Conservation (phyloP, 441 rosid species). For the Syzygium malaccense region DNA sequence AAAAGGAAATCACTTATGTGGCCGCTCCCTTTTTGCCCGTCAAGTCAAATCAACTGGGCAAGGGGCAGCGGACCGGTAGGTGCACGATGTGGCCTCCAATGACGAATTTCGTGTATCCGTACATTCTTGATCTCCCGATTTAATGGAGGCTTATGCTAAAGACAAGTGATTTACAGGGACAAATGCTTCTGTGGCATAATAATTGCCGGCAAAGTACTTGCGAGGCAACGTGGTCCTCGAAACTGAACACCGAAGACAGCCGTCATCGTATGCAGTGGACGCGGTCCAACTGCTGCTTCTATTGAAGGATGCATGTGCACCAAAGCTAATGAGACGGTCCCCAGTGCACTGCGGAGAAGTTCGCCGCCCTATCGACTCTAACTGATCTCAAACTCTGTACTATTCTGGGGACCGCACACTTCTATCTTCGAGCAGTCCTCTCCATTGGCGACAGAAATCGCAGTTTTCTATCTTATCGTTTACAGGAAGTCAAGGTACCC, state of each 20-base stretch:
- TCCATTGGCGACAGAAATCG: background rate
- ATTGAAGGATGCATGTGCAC: background rate
- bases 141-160: background rate
- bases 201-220: background rate
- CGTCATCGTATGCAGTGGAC: background rate
- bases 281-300: background rate
- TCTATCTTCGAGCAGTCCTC: background rate
- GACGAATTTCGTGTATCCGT: background rate
- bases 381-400: no score
- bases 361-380: no score
- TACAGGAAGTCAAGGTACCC: background rate
- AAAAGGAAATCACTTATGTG: background rate
- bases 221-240: background rate
- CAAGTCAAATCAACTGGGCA: background rate
- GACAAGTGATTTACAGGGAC: background rate
- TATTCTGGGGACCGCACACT: no score
- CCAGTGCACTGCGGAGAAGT: no score
- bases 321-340: background rate
- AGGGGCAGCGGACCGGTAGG: background rate
- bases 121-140: background rate
- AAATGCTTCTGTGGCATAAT: background rate
- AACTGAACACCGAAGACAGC: background rate
- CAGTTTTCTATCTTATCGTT: no score
- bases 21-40: background rate
- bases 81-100: background rate